Conservation (phyloP, 495 filamentous ascomycete genomes). For the Podospora didyma region DNA sequence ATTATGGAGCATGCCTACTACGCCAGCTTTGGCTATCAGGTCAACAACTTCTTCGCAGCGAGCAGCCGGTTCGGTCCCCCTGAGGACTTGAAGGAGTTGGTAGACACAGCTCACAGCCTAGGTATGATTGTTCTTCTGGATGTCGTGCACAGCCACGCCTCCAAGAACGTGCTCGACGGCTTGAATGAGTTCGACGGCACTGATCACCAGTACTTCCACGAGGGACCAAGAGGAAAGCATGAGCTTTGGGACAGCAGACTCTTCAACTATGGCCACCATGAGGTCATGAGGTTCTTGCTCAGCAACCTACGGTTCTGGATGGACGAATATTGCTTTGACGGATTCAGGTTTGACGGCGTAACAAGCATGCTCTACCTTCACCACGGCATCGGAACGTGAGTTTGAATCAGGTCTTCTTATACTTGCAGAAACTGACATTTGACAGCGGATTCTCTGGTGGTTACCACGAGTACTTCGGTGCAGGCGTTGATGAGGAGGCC, state of each 20-base stretch:
- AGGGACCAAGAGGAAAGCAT: constrained; percentile 74
- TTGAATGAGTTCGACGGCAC: constrained; percentile 92
- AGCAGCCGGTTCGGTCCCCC: constrained; percentile 93
- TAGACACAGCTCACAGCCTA: constrained; percentile 90
- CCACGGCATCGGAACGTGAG: constrained; percentile 97
- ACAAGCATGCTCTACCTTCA: constrained; percentile 97
- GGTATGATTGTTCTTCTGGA: constrained; percentile 91
- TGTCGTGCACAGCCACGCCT: constrained; percentile 96
- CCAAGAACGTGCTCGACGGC: constrained; percentile 92
- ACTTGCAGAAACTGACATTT: constrained; percentile 2
- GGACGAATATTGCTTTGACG: constrained; percentile 96
- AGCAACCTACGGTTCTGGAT: constrained; percentile 98
- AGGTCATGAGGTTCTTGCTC: constrained; percentile 88
- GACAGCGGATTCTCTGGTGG: constrained; percentile 90
- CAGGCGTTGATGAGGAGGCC: constrained; percentile 88
- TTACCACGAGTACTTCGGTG: constrained; percentile 97
- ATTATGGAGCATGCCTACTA: constrained; percentile 99
- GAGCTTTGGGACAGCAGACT: constrained; percentile 93
- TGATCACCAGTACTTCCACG: constrained; percentile 95
- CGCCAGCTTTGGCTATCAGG: constrained; percentile 96
- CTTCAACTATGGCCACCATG: constrained; percentile 95
- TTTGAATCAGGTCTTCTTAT: constrained; percentile 20
- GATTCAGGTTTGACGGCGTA: constrained; percentile 96
- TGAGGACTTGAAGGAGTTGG: constrained; percentile 92
- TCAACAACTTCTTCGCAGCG: constrained; percentile 97